Percentiles rank a stretch among this genome's conserved stretches.
These are phyloP conservation scores for Trichophyton simii DNA, from an alignment of 2,329 filamentous ascomycete species.

Conservation along the genomic window DNA sequence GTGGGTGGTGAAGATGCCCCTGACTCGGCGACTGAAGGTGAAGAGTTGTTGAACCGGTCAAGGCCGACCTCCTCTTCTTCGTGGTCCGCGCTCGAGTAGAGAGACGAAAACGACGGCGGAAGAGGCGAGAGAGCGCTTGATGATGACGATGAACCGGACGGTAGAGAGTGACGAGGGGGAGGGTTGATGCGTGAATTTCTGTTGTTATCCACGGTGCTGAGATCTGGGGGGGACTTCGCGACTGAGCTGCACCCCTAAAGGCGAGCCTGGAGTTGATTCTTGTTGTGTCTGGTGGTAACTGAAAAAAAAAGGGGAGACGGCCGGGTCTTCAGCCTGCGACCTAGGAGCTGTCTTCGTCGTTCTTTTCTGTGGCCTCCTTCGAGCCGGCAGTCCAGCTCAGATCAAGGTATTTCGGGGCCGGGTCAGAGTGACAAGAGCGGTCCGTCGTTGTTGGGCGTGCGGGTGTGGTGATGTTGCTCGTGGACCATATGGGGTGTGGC, in stretches of 20 bases:
- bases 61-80: slow-evolving; percentile 15
- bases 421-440: not conserved
- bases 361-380: not conserved
- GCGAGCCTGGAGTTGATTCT: slow-evolving; percentile 21
- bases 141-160: slow-evolving; percentile 30
- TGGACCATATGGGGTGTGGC: not conserved
- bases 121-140: slow-evolving; percentile 41
- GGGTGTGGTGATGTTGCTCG: not conserved
- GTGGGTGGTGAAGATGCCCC: slow-evolving; percentile 37
- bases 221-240: slow-evolving; percentile 16
- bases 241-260: slow-evolving; percentile 34
- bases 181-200: slow-evolving; percentile 20
- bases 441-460: not conserved
- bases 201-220: slow-evolving; percentile 30
- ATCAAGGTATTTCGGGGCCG: not conserved
- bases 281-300: no score
- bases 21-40: slow-evolving; percentile 33
- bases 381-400: not conserved
- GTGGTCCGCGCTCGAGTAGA: slow-evolving; percentile 42
- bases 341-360: not conserved
- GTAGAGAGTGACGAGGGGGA: slow-evolving; percentile 28
- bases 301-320: not conserved
- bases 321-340: not conserved
- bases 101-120: slow-evolving; percentile 52
- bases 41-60: slow-evolving; percentile 25